A percentile compares a stretch with the other conserved stretches of the same genome.
phyloP scores from a whole-genome alignment of 2,329 filamentous ascomycete species.

The Thielaviopsis euricoi region DNA sequence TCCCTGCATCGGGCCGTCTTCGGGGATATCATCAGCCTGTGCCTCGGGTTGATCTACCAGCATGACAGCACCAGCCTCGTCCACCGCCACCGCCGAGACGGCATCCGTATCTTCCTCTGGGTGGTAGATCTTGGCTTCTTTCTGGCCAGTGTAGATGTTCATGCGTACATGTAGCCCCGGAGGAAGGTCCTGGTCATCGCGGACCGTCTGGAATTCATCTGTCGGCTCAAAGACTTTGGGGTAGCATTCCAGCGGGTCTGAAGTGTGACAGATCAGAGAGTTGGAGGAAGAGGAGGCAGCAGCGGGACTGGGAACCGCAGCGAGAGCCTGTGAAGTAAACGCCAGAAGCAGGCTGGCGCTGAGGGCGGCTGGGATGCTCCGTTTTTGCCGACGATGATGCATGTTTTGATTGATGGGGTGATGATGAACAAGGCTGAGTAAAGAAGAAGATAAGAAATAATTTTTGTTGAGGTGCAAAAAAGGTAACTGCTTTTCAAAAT shows the following conservation, averaged over 20 bases:
- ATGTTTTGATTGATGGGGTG: background rate
- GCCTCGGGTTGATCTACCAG: conserved; percentile 32
- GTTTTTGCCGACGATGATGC: background rate
- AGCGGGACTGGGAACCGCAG: background rate
- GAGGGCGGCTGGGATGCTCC: background rate
- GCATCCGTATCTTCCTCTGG: conserved; percentile 32
- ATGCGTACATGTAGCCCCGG: conserved; percentile 49
- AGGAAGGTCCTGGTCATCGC: conserved; percentile 48
- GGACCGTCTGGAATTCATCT: conserved; percentile 45
- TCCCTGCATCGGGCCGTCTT: conserved; percentile 28
- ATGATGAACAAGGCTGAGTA: background rate
- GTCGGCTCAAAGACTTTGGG: conserved; percentile 47
- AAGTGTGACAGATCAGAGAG: conserved; percentile 46
- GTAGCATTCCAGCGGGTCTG: conserved; percentile 46
- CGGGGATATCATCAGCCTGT: conserved; percentile 22
- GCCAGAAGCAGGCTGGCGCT: background rate
- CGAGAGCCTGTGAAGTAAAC: background rate
- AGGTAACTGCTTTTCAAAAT: background rate
- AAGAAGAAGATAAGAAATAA: background rate
- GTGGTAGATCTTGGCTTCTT: conserved; percentile 50
- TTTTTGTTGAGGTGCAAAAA: background rate
- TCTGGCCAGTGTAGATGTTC: conserved; percentile 45
- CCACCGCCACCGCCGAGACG: conserved; percentile 34
- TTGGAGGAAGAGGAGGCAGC: background rate
- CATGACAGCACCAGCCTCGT: conserved; percentile 29